Evolutionary conservation across 768 basidiomycete genomes (phyloP), one percentile per base, ranked within the genome.

Genomic region (Xerocomus spinulosus): DNA sequence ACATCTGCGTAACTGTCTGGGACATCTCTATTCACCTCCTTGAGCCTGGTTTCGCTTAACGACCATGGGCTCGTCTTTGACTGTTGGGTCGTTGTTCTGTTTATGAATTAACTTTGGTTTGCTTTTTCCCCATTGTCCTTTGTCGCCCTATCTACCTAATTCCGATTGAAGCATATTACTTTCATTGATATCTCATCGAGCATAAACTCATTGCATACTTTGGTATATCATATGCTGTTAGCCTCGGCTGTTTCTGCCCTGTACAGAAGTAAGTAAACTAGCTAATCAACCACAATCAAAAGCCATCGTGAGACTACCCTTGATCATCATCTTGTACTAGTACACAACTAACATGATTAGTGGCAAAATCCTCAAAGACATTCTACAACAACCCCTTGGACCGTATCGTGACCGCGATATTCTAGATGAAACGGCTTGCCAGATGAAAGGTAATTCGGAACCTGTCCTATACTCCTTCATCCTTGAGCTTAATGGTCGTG

Each of bases 181-280:
- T 49, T 18, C 20, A 45, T 61, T 47, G 49, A 59, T 46, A 56
- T 55, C 49, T 57, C 54, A 64, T 63, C 46, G 43, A 59, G 57
- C 48, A 50, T 64, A 51, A 43, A 57, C 50, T 50, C 52, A 48
- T 54, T 54, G 50, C 57, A 56, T 54, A 58, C 60, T 53, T 57
- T 61, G 59, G 49, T 59, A 54, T 56, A 61, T 59, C 56, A 42
- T 53, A 34, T 66, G 48, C 67, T 70, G 60, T 65, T 59, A 50
- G n/a, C n/a, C n/a, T n/a, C 53, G 51, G 45, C 20, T 50, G 42
- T 58, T 48, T 51, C 54, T 53, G 44, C 56, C 48, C 59, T 67
- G 68, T 69, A 63, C 48, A 46, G 59, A 56, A 59, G 56, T 63
- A 26, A 24, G 13, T 23, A 23, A 63, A 42, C 50, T 55, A 51